Conservation (phyloP, 73 alveolate species). For the Paramecium biaurelia region DNA sequence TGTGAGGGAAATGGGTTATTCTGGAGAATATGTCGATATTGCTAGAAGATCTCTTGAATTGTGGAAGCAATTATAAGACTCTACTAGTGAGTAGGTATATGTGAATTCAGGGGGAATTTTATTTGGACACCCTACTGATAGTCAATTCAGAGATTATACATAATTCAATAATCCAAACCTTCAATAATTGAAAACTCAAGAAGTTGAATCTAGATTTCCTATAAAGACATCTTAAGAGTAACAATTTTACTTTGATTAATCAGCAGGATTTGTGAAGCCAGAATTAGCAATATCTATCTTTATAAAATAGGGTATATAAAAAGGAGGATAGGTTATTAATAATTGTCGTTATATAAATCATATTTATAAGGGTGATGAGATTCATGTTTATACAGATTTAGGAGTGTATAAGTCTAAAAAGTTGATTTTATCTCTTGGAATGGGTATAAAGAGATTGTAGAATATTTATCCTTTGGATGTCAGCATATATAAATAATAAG, state of each 20-base stretch:
- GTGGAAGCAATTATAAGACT: conserved; percentile 29
- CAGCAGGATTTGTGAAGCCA: conserved; percentile 37
- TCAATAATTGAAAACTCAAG: background rate
- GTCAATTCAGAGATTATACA: background rate
- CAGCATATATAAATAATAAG: background rate
- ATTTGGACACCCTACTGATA: conserved; percentile 19
- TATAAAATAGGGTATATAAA: background rate
- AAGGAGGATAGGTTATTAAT: conserved; percentile 33
- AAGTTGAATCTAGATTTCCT: background rate
- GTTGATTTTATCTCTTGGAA: background rate
- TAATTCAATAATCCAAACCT: background rate
- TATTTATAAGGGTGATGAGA: background rate
- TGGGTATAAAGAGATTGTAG: background rate
- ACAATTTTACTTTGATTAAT: background rate
- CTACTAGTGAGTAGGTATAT: background rate
- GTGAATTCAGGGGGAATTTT: conserved; percentile 15
- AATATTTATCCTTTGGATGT: background rate
- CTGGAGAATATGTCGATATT: background rate
- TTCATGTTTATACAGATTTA: conserved; percentile 32
- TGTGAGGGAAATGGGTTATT: conserved; percentile 44
- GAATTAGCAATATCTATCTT: background rate
- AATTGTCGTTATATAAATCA: conserved; percentile 25
- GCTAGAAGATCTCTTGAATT: conserved; percentile 37
- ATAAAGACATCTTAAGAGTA: background rate
- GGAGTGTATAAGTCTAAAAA: conserved; percentile 14